These are phyloP conservation scores for Nymphaea colorata DNA, from an alignment of 164 flowering plant genomes.

Conservation along the genomic window DNA sequence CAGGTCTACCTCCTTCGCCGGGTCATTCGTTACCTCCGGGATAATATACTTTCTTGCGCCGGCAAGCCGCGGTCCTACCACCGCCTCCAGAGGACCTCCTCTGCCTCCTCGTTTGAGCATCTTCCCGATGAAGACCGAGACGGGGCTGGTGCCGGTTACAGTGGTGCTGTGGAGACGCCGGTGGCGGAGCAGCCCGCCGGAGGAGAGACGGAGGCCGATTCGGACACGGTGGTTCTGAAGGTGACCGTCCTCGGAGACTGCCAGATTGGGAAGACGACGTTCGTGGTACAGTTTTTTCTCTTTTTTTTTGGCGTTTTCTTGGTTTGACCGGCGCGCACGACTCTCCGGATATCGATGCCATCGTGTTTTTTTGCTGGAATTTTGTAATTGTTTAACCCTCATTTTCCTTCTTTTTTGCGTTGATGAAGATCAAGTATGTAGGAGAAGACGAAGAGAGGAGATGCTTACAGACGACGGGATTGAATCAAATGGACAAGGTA, in stretches of 20 bases:
- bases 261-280: constrained; percentile 88
- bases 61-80: constrained; percentile 34
- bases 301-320: not conserved
- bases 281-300: constrained; percentile 34
- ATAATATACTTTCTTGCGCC: constrained; percentile 40
- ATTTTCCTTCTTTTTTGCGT: not conserved
- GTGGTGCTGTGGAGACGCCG: not conserved
- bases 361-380: too few relatives aligned
- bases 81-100: constrained; percentile 17
- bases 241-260: constrained; percentile 85
- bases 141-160: not conserved
- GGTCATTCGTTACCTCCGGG: constrained; percentile 50
- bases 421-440: constrained; percentile 57
- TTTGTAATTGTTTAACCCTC: not conserved
- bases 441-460: constrained; percentile 61
- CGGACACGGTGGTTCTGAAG: constrained; percentile 70
- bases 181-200: not conserved
- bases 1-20: constrained; percentile 29
- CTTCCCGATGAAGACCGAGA: not conserved
- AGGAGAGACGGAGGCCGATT: constrained; percentile 38
- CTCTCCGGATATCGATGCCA: too few relatives aligned
- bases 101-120: constrained; percentile 11
- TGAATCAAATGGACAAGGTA: constrained; percentile 70
- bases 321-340: too few relatives aligned
- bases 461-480: constrained; percentile 48